Base-by-base conservation (phyloP, 257 asterid species). In the Lycium barbarum region DNA sequence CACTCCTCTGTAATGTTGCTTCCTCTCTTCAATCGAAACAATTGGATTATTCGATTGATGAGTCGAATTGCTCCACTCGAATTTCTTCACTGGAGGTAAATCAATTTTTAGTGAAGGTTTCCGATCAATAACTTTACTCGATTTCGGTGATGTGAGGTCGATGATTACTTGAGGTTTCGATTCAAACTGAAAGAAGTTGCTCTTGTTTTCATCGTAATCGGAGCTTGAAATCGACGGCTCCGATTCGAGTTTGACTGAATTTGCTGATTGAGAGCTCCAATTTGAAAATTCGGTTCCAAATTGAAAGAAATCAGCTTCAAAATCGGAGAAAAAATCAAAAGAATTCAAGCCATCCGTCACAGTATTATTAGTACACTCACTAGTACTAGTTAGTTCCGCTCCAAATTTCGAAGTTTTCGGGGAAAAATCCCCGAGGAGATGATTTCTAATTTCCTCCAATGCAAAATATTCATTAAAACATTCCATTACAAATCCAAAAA, bases 371-470 rank as follows among this genome's bases (percentile, higher is more conserved):
- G 70, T 67, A 82, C 40, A 62, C 54, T 73, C 45, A 74, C 57
- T 26, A 20, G 18, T 70, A 74, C 83, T 55, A 2, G 74, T 79
- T 9, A 38, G 20, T 68, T 14, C 84, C 36, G 54, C 68, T 26
- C 66, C 80, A 51, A 83, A 83, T 40, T 55, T 12, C 47, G 45
- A 62, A 11, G 58, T 74, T 15, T 20, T 63, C 1, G 87, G 84
- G n/a, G 86, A 76, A 55, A 76, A 87, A 33, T 90, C 93, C 0
- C 91, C 90, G 40, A 90, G 63, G 13, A 90, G 90, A 82, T 90
- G 93, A 85, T 85, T 84, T 79, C 87, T 78, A 76, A 90, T 90
- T 78, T 81, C n/a, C n/a, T n/a, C n/a, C n/a, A n/a, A n/a, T n/a
- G n/a, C n/a, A n/a, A n/a, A n/a, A n/a, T n/a, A n/a, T n/a, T n/a